Conservation (phyloP, 192 early-diverging fungal genomes). For the Allomyces javanicus region DNA sequence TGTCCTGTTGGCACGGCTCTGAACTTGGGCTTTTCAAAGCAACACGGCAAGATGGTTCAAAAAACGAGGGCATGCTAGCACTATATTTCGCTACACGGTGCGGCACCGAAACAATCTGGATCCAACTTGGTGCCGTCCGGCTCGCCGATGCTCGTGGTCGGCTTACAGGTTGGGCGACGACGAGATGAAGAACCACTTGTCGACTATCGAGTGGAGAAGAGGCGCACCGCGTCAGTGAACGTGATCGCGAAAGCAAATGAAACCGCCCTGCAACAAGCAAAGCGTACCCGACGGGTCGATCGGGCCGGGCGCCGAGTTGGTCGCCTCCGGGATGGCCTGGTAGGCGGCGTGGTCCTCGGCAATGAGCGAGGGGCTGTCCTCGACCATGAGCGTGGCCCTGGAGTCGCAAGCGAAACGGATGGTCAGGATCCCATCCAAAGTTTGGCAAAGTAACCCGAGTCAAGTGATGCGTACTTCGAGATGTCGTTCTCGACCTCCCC, state of each 20-base stretch:
- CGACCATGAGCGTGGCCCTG: conserved; percentile 48
- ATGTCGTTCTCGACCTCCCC: conserved; percentile 41
- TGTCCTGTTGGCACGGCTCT: too few species aligned
- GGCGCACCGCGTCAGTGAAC: background rate
- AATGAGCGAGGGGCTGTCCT: conserved; percentile 53
- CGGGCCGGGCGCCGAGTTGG: conserved; percentile 4
- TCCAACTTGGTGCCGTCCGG: too few species aligned
- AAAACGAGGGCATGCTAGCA: too few species aligned
- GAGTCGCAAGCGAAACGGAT: background rate
- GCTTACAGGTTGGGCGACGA: conserved; percentile 1
- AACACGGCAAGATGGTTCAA: too few species aligned
- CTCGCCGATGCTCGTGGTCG: too few species aligned
- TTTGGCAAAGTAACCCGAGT: background rate
- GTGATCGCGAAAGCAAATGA: conserved; percentile 49
- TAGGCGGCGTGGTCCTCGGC: conserved; percentile 30
- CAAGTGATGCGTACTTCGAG: conserved; percentile 29
- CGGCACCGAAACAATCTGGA: too few species aligned
- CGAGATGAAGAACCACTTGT: conserved; percentile 98
- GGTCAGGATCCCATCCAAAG: background rate
- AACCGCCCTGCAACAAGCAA: conserved; percentile 14
- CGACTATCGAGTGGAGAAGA: conserved; percentile 30
- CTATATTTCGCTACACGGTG: too few species aligned
- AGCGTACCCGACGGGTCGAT: background rate
- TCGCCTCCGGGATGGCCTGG: conserved; percentile 32
- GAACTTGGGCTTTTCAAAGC: too few species aligned